Evolutionary conservation across 371 early-diverging fungal genomes (phyloP).

Genomic region (Polyrhizophydium stewartii): DNA sequence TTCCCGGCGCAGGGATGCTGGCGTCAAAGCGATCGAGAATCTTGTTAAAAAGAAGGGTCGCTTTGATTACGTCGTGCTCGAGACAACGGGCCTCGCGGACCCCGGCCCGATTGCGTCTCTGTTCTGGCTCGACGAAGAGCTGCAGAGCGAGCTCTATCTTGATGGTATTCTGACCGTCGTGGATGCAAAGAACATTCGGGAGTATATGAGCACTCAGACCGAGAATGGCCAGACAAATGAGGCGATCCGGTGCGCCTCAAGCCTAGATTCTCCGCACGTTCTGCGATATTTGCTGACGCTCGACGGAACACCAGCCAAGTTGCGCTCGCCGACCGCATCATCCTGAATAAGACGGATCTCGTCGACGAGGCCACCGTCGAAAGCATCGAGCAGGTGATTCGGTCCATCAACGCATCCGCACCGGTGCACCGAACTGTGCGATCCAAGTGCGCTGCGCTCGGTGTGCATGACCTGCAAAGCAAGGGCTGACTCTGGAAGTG

Average conservation of each 20-base stretch:
- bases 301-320: constrained; percentile 63
- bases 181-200: constrained; percentile 67
- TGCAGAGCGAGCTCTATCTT: constrained; percentile 81
- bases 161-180: constrained; percentile 94
- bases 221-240: constrained; percentile 47
- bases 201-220: background rate
- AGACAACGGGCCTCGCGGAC: constrained; percentile 89
- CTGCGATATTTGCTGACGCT: too few species aligned
- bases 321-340: constrained; percentile 90
- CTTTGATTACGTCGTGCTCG: constrained; percentile 93
- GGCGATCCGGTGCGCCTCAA: constrained; percentile 61
- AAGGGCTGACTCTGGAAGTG: too few species aligned
- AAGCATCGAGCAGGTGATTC: constrained; percentile 14
- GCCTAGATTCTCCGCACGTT: too few species aligned
- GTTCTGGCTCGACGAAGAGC: constrained; percentile 95
- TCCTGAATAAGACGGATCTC: constrained; percentile 93
- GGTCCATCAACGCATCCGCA: constrained; percentile 38
- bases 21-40: constrained; percentile 91
- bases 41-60: constrained; percentile 83
- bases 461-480: too few species aligned
- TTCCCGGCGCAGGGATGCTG: constrained; percentile 65
- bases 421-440: constrained; percentile 17
- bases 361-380: constrained; percentile 27
- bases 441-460: constrained; percentile 20
- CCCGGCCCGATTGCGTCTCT: constrained; percentile 89